phyloP scores from a whole-genome alignment of 768 basidiomycete genomes.

The Kwoniella bestiolae region DNA sequence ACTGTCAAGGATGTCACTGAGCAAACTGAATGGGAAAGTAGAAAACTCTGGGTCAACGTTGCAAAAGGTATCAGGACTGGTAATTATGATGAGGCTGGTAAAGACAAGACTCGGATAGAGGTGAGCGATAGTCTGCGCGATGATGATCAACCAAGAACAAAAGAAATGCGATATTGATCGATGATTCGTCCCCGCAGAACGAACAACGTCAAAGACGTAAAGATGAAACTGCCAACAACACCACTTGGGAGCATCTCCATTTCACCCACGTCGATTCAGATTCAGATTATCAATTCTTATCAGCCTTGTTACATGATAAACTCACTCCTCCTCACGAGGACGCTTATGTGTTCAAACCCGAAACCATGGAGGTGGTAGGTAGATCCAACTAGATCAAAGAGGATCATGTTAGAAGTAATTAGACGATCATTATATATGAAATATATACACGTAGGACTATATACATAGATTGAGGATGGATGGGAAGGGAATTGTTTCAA shows the following conservation, averaged over 20 bases:
- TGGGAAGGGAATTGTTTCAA: background rate
- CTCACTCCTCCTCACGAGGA: slow-evolving; percentile 75
- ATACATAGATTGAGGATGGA: too few species aligned
- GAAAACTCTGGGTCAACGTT: slow-evolving; percentile 81
- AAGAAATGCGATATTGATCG: too few species aligned
- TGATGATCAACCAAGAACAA: too few species aligned
- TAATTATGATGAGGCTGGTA: slow-evolving; percentile 87
- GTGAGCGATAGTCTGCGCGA: slow-evolving; percentile 58
- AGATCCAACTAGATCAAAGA: slow-evolving; percentile 2
- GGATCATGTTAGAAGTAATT: background rate
- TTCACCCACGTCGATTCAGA: slow-evolving; percentile 74
- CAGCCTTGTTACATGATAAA: slow-evolving; percentile 63
- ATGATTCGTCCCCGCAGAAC: slow-evolving; percentile 64
- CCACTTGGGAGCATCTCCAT: slow-evolving; percentile 75
- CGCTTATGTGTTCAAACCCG: slow-evolving; percentile 66
- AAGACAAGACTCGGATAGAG: slow-evolving; percentile 90
- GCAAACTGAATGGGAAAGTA: slow-evolving; percentile 80
- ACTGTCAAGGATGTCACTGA: slow-evolving; percentile 65
- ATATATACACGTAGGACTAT: background rate
- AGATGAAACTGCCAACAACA: slow-evolving; percentile 75
- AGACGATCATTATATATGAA: background rate
- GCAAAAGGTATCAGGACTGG: slow-evolving; percentile 88
- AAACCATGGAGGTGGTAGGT: slow-evolving; percentile 8
- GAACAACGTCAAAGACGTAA: slow-evolving; percentile 86
- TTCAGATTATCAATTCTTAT: slow-evolving; percentile 73